Conservation (phyloP, 106 monocot genomes). For the Amphibolis antarctica region DNA sequence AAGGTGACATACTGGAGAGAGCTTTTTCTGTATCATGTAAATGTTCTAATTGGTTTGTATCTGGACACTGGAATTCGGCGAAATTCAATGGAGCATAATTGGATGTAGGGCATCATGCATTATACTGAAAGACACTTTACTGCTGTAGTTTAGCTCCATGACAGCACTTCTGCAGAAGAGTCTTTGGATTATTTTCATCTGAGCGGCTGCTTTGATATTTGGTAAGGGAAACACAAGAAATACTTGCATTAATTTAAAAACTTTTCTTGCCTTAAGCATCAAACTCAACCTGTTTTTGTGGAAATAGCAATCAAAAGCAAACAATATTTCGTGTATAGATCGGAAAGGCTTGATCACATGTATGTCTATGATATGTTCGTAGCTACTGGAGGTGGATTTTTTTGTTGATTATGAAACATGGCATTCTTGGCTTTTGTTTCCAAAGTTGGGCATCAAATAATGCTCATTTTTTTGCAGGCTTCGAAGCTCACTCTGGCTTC, state of each 20-base stretch:
- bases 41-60: constrained; percentile 1
- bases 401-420: neutral
- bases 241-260: neutral
- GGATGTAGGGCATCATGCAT: constrained; percentile 11
- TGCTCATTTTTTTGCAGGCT: constrained; percentile 10
- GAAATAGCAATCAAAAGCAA: constrained; percentile 2
- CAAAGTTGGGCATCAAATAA: neutral
- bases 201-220: constrained; percentile 9
- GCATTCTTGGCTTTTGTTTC: neutral
- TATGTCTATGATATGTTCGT: neutral
- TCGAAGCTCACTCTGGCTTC: constrained; percentile 23
- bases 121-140: constrained; percentile 8
- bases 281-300: neutral
- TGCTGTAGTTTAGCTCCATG: constrained; percentile 14
- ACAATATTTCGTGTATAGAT: constrained; percentile 1
- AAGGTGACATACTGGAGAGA: neutral
- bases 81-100: constrained; percentile 4
- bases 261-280: neutral
- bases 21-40: neutral
- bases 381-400: constrained; percentile 6
- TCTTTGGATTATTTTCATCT: constrained; percentile 13
- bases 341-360: constrained; percentile 1
- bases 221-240: constrained; percentile 5
- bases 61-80: neutral
- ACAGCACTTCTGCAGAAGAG: constrained; percentile 11